phyloP scores from a whole-genome alignment of 1,284 basidiomycete species.

The Trichosporon sp. region DNA sequence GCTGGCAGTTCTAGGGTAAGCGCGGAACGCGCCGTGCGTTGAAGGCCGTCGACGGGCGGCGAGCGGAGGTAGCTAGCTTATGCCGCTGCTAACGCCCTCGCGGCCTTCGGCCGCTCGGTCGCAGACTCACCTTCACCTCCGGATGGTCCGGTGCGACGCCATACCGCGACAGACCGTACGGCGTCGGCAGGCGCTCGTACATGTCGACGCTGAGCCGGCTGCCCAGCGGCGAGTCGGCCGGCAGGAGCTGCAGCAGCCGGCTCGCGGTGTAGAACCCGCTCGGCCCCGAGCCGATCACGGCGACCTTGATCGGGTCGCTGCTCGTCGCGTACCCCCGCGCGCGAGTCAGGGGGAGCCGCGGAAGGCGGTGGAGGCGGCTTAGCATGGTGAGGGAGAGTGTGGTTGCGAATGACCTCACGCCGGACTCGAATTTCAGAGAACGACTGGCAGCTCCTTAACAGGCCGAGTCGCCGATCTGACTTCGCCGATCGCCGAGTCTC shows the following conservation, averaged over 20 bases:
- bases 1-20: slow-evolving; percentile 76
- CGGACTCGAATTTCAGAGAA: background rate
- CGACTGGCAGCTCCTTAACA: background rate
- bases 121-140: slow-evolving; percentile 78
- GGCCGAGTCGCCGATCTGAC: background rate
- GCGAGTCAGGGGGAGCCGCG: too few relatives aligned
- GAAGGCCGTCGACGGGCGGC: too few relatives aligned
- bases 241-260: slow-evolving; percentile 64
- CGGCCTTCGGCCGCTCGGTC: background rate
- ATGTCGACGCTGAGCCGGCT: slow-evolving; percentile 67
- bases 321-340: background rate
- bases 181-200: slow-evolving; percentile 89
- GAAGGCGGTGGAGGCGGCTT: background rate
- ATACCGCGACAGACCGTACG: slow-evolving; percentile 90
- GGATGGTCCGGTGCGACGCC: slow-evolving; percentile 99
- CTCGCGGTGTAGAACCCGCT: slow-evolving; percentile 93
- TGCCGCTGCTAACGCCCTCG: background rate
- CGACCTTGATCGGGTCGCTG: slow-evolving; percentile 41
- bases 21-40: too few relatives aligned
- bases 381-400: background rate
- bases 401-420: background rate
- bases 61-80: background rate
- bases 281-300: slow-evolving; percentile 63
- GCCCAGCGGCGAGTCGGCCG: slow-evolving; percentile 49
- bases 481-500: background rate